A percentile compares a stretch with the other conserved stretches of the same genome.
phyloP scores from a whole-genome alignment of 768 basidiomycete genomes.

The Phylloporus rhodoxanthus region DNA sequence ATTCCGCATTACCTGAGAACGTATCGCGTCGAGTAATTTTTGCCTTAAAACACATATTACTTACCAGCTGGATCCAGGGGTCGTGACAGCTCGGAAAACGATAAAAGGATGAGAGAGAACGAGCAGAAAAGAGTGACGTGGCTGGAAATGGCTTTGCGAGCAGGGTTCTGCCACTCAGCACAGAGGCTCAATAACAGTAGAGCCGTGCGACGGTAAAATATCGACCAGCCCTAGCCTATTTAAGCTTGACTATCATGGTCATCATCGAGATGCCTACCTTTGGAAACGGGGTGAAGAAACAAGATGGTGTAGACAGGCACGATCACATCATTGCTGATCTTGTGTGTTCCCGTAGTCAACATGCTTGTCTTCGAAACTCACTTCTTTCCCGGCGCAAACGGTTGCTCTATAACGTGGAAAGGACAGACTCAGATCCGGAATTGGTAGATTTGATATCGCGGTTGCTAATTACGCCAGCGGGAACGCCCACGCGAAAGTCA shows the following conservation, averaged over 20 bases:
- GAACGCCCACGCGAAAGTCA: slow-evolving; percentile 15
- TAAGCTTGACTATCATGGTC: slow-evolving; percentile 5
- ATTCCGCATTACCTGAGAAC: slow-evolving; percentile 32
- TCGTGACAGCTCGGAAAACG: not conserved
- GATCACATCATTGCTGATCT: slow-evolving; percentile 11
- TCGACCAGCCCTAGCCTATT: too few species aligned
- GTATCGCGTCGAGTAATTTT: not conserved
- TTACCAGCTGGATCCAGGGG: slow-evolving; percentile 7
- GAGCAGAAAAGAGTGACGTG: not conserved
- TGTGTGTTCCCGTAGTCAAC: not conserved
- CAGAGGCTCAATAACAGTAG: not conserved
- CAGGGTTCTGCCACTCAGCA: not conserved
- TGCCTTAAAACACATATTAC: not conserved
- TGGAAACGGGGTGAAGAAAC: slow-evolving; percentile 9
- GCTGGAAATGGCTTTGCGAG: not conserved
- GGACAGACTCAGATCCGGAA: slow-evolving; percentile 8
- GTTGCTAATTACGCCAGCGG: slow-evolving; percentile 8
- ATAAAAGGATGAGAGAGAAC: not conserved
- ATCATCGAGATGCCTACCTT: slow-evolving; percentile 1
- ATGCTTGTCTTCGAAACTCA: slow-evolving; percentile 2
- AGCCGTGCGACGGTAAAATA: slow-evolving; percentile 1
- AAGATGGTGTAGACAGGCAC: slow-evolving; percentile 12
- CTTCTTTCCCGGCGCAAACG: slow-evolving; percentile 2
- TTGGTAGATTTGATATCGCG: slow-evolving; percentile 15
- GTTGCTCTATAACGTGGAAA: slow-evolving; percentile 6